These are phyloP conservation scores for Paraphoma sp. DNA, from an alignment of 2,329 filamentous ascomycete genomes.

Conservation along the genomic window DNA sequence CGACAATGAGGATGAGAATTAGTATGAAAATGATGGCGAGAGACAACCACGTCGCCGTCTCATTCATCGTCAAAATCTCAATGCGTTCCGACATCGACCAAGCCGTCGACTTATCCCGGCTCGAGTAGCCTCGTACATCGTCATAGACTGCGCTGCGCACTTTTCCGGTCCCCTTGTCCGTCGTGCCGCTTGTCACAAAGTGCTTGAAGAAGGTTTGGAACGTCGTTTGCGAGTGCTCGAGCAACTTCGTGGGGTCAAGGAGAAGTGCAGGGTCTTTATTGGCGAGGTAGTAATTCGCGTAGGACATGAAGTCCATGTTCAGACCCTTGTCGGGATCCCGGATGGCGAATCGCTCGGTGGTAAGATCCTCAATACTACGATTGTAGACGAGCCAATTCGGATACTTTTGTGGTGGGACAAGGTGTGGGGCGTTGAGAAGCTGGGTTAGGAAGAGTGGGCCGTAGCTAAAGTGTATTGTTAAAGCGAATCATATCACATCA, in stretches of 20 bases:
- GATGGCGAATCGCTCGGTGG: slow-evolving; percentile 31
- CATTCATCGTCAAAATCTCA: slow-evolving; percentile 10
- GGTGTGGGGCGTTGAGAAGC: not conserved
- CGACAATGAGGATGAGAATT: slow-evolving; percentile 4
- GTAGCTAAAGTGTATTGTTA: not conserved
- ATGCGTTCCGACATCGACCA: slow-evolving; percentile 2
- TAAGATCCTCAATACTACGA: slow-evolving; percentile 3
- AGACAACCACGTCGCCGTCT: slow-evolving; percentile 13
- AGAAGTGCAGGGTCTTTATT: slow-evolving; percentile 24
- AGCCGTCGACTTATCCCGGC: too few relatives aligned
- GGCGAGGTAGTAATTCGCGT: slow-evolving; percentile 18
- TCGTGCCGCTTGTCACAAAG: slow-evolving; percentile 15
- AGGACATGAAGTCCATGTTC: slow-evolving; percentile 22
- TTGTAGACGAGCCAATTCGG: not conserved
- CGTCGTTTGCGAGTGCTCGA: slow-evolving; percentile 20
- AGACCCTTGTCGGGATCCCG: slow-evolving; percentile 25
- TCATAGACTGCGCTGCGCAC: slow-evolving; percentile 10
- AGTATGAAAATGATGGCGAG: slow-evolving; percentile 11
- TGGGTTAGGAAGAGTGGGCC: not conserved
- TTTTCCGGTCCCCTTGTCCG: not conserved
- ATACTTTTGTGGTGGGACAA: not conserved
- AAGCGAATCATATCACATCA: too few relatives aligned
- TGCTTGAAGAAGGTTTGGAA: slow-evolving; percentile 43
- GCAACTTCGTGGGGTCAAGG: slow-evolving; percentile 15
- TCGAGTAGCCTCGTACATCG: not conserved